Evolutionary conservation across 2,329 filamentous ascomycete genomes (phyloP).

Genomic region (Sarocladium oryzae): DNA sequence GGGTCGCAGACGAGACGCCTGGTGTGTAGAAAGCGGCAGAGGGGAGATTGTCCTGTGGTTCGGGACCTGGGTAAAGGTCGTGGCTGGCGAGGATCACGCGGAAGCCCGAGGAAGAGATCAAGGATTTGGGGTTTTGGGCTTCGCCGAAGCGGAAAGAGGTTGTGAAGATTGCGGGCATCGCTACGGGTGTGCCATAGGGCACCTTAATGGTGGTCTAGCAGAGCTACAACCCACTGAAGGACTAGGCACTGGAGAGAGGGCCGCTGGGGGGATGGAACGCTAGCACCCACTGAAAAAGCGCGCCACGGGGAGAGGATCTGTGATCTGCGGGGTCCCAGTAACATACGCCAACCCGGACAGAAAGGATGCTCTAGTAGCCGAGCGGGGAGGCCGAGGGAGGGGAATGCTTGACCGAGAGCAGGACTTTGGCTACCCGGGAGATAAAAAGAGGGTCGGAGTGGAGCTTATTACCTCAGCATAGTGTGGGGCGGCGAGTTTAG

Average conservation of each 20-base stretch:
- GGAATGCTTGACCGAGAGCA: background rate
- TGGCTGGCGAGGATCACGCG: background rate
- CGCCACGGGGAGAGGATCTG: background rate
- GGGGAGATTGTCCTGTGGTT: background rate
- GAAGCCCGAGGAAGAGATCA: background rate
- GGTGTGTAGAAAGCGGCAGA: background rate
- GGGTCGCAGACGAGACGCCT: background rate
- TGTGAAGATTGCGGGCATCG: no score
- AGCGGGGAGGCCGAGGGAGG: background rate
- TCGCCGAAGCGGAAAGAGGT: background rate
- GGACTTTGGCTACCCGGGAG: background rate
- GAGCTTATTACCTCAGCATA: constrained; percentile 2
- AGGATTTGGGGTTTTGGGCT: constrained; percentile 4
- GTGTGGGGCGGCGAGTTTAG: background rate
- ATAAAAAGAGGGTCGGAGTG: background rate
- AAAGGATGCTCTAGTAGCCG: no score
- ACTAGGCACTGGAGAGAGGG: no score
- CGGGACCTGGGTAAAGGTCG: background rate
- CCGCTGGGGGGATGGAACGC: no score
- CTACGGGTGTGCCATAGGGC: no score
- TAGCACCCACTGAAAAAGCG: constrained; percentile 1
- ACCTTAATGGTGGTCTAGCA: no score
- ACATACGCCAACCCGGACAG: no score
- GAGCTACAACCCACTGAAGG: no score
- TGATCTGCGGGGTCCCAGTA: background rate